Evolutionary conservation across 2,329 filamentous ascomycete species (phyloP).

Genomic region (Penicillium sp.): DNA sequence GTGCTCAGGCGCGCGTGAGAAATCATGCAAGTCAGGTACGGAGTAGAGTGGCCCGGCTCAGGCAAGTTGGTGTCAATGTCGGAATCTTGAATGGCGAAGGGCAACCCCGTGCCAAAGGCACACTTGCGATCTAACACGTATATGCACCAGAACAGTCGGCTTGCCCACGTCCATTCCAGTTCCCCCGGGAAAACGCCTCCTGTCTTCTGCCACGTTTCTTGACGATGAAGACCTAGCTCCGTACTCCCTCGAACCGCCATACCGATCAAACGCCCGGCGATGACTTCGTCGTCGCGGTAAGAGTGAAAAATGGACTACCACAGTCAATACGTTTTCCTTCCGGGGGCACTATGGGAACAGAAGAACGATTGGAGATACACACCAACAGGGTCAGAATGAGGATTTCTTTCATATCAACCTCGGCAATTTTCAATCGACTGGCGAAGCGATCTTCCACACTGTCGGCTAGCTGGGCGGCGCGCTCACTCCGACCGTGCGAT

Average conservation of each 20-base stretch:
- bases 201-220: constrained; percentile 33
- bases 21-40: constrained; percentile 44
- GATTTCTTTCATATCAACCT: constrained; percentile 35
- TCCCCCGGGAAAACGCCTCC: constrained; percentile 32
- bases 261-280: constrained; percentile 44
- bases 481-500: constrained; percentile 64
- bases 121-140: constrained; percentile 47
- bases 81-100: constrained; percentile 43
- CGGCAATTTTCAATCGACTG: constrained; percentile 26
- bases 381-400: constrained; percentile 28
- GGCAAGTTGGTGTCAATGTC: constrained; percentile 45
- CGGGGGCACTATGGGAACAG: neutral
- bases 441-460: constrained; percentile 32
- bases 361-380: neutral
- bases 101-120: constrained; percentile 46
- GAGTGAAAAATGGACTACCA: constrained; percentile 32
- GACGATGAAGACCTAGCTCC: constrained; percentile 44
- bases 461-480: constrained; percentile 27
- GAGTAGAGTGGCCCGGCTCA: constrained; percentile 33
- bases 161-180: constrained; percentile 30
- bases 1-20: constrained; percentile 42
- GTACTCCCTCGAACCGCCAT: constrained; percentile 42
- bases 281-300: constrained; percentile 44
- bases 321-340: neutral
- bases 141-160: constrained; percentile 44